Base-by-base conservation (phyloP, 179 eudicot species). In the Silene noctiflora region DNA sequence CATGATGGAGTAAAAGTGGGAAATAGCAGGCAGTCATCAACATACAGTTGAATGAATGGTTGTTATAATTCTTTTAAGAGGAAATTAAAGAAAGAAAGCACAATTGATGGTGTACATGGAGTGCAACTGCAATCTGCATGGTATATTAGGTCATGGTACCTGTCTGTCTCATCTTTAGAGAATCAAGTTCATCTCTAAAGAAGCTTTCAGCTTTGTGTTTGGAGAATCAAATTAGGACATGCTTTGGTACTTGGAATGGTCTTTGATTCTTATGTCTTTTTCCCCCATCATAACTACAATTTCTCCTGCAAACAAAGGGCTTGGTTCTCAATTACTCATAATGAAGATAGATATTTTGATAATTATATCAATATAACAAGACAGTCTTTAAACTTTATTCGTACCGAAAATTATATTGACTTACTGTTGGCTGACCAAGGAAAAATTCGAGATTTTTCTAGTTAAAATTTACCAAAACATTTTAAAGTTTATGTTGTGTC, bases 91-190 rank as follows among this genome's bases (percentile, higher is more conserved):
- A 33, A 33, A 61, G 33, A 25, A 67, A 62, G 70, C 80, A 77
- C 58, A 59, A n/a, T 77, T 46, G 70, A 77, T 77, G 80, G 80
- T 77, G 13, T 60, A 65, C 42, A 67, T 67, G 20, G 8, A 33
- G 0, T 33, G 39, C 33, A 29, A 2, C 27, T 25, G 27, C 27
- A 25, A 25, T 56, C 10, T 70, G 75, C 69, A 46, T 71, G 69
- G 33, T 58, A 31, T 35, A 51, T 76, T 76, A 68, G 74, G 74
- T 76, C 27, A 56, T 76, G 51, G 70, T 74, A 74, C 69, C 62
- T 74, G 70, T 61, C 62, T 74, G 70, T 74, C 58, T 74, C 17
- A 44, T 51, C 39, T 63, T 44, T 6, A 24, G 42, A 24, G 70
- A 63, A 62, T 17, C 56, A 14, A 19, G 35, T 74, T 74, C 59